Evolutionary conservation across 75 land plant genomes (phyloP).

Genomic region (Pinus tabuliformis): DNA sequence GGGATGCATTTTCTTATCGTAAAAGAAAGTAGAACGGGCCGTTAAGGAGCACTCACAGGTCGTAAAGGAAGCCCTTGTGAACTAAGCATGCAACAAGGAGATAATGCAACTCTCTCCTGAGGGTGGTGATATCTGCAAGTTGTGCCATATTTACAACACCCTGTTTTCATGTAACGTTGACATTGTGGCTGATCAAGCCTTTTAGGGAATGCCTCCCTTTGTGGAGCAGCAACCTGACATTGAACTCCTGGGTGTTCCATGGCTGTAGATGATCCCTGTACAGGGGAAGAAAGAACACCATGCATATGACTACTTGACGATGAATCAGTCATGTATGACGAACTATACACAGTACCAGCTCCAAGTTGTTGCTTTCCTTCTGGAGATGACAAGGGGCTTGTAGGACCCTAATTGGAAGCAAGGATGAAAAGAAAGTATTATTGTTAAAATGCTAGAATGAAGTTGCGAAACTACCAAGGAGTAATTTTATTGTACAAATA

Average conservation of each 20-base stretch:
- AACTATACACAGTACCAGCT: not conserved
- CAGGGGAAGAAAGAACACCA: conserved; percentile 5
- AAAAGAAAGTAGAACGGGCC: too few species aligned
- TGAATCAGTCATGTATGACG: not conserved
- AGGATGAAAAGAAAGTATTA: not conserved
- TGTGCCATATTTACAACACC: conserved; percentile 41
- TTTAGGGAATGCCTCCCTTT: conserved; percentile 42
- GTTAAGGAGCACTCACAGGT: conserved; percentile 34
- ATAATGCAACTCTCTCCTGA: conserved; percentile 15
- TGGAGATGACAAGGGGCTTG: conserved; percentile 6
- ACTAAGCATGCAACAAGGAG: conserved; percentile 24
- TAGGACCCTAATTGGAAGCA: conserved; percentile 3
- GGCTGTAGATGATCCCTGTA: conserved; percentile 8
- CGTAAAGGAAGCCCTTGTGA: conserved; percentile 13
- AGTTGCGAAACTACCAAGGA: too few species aligned
- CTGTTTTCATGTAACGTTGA: conserved; percentile 45
- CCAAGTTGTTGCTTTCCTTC: not conserved
- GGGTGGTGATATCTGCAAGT: conserved; percentile 61
- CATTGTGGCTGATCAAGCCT: conserved; percentile 54
- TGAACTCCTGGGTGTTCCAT: not conserved
- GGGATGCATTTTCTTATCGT: too few species aligned
- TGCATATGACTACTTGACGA: not conserved
- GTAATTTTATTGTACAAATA: too few species aligned
- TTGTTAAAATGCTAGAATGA: too few species aligned
- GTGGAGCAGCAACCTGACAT: conserved; percentile 16